These are phyloP conservation scores for Lichtheimia ramosa DNA, from an alignment of 371 early-diverging fungal species.

Conservation along the genomic window DNA sequence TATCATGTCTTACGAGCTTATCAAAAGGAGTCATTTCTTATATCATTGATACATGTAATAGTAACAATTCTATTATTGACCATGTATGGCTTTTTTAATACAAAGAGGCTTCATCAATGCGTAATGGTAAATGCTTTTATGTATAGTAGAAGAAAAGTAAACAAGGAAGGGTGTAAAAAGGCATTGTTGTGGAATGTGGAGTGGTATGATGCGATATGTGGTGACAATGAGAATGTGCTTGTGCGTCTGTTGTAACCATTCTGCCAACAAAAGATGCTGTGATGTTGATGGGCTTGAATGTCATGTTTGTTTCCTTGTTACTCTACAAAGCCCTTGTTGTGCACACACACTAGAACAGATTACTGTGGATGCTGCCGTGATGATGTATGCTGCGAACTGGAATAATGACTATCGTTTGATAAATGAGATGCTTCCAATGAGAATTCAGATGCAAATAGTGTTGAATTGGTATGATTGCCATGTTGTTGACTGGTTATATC, in stretches of 20 bases:
- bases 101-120: background rate
- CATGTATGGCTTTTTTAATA: too few relatives aligned
- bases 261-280: background rate
- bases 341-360: background rate
- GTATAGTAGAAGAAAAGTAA: too few relatives aligned
- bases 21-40: too few relatives aligned
- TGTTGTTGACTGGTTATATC: background rate
- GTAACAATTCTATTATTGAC: too few relatives aligned
- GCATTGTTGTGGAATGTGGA: too few relatives aligned
- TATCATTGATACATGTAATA: too few relatives aligned
- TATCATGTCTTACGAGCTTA: too few relatives aligned
- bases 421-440: conserved; percentile 12
- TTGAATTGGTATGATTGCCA: conserved; percentile 6
- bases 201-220: too few relatives aligned
- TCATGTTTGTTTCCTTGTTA: conserved; percentile 1
- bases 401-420: conserved; percentile 5
- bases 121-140: too few relatives aligned
- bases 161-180: too few relatives aligned
- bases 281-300: background rate
- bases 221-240: too few relatives aligned
- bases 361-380: conserved; percentile 1
- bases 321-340: conserved; percentile 8
- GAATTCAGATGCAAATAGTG: conserved; percentile 13
- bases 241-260: too few relatives aligned
- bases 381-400: conserved; percentile 2